Conservation (phyloP, 441 rosid genomes). For the Arabidopsis lyrata region DNA sequence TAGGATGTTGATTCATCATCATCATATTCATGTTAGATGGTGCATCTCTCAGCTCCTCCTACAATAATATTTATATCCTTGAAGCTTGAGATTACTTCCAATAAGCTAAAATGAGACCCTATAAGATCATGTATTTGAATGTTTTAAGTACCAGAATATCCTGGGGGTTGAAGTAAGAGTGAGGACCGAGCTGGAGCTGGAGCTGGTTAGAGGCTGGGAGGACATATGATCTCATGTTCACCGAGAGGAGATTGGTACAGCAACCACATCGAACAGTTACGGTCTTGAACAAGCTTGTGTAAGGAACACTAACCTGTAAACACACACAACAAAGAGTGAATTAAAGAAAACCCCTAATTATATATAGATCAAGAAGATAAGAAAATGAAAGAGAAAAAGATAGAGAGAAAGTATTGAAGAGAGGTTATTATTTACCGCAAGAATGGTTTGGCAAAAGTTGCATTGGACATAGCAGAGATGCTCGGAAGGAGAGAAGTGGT, state of each 20-base stretch:
- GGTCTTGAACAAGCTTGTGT: constrained; percentile 89
- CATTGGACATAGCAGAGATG: constrained; percentile 98
- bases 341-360: neutral
- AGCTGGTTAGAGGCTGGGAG: constrained; percentile 81
- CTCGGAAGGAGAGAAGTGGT: constrained; percentile 91
- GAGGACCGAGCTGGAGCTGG: constrained; percentile 68
- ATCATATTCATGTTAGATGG: constrained; percentile 69
- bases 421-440: constrained; percentile 62
- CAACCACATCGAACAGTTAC: constrained; percentile 96
- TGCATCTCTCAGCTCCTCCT: constrained; percentile 76
- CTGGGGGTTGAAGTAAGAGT: constrained; percentile 69
- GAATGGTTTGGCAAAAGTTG: constrained; percentile 86
- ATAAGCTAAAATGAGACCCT: neutral
- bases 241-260: constrained; percentile 87
- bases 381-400: constrained; percentile 17
- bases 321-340: neutral
- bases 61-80: constrained; percentile 15
- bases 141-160: constrained; percentile 61
- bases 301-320: constrained; percentile 89
- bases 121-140: neutral
- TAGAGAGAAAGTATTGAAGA: neutral
- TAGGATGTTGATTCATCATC: constrained; percentile 64
- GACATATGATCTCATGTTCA: constrained; percentile 65
- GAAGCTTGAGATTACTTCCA: constrained; percentile 10
- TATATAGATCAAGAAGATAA: constrained; percentile 6